These are phyloP conservation scores for Juncus inflexus DNA, from an alignment of 176 grass and related monocot species.

Conservation along the genomic window DNA sequence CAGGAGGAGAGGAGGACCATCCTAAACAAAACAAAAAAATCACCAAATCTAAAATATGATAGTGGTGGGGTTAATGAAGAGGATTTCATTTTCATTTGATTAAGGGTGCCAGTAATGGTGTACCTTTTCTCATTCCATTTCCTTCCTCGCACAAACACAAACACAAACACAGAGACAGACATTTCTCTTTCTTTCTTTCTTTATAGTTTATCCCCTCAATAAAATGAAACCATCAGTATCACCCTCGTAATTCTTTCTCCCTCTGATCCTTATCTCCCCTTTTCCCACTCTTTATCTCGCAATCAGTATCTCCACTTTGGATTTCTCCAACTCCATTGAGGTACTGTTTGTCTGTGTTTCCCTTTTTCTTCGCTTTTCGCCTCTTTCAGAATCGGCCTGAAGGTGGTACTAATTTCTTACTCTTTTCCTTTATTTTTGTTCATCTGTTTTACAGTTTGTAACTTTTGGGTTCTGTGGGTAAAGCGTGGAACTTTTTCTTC, in stretches of 20 bases:
- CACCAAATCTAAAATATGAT: background rate
- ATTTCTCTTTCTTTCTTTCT: background rate
- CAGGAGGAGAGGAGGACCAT: too few relatives aligned
- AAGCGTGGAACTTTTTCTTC: slow-evolving; percentile 7
- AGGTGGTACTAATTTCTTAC: background rate
- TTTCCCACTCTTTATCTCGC: slow-evolving; percentile 8
- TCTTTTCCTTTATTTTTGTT: background rate
- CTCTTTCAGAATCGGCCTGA: background rate
- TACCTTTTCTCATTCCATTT: too few relatives aligned
- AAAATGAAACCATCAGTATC: too few relatives aligned
- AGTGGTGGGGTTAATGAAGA: slow-evolving; percentile 20
- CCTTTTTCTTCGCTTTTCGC: background rate
- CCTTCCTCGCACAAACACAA: slow-evolving; percentile 20
- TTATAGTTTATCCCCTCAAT: background rate
- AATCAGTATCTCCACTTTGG: background rate
- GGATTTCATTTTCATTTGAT: background rate
- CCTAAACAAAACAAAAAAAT: too few relatives aligned
- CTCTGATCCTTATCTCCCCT: slow-evolving; percentile 15
- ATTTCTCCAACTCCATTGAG: slow-evolving; percentile 19
- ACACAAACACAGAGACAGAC: background rate
- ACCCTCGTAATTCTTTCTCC: background rate
- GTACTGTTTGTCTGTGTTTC: slow-evolving; percentile 19
- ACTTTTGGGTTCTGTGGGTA: slow-evolving; percentile 1
- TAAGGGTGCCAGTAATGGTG: slow-evolving; percentile 26
- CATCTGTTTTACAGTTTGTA: background rate